These are phyloP conservation scores for Penicillium maclennaniae DNA, from an alignment of 495 filamentous ascomycete species.

Conservation along the genomic window DNA sequence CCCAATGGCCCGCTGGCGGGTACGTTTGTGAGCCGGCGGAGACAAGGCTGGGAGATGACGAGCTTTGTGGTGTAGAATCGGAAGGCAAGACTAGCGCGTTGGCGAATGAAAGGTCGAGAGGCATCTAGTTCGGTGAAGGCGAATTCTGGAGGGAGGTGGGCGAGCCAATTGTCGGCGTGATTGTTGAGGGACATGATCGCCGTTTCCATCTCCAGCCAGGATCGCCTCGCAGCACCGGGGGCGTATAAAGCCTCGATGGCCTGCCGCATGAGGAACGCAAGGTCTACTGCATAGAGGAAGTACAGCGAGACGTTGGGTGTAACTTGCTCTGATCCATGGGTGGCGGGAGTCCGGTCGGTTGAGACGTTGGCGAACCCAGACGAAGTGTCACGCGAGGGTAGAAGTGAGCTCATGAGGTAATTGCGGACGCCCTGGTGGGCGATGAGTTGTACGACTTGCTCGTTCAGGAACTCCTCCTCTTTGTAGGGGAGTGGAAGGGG, in stretches of 20 bases:
- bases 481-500: slow-evolving; percentile 50
- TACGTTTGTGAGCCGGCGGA: slow-evolving; percentile 44
- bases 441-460: slow-evolving; percentile 29
- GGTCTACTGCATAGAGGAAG: slow-evolving; percentile 25
- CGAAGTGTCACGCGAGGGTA: slow-evolving; percentile 5
- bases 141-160: slow-evolving; percentile 27
- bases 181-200: slow-evolving; percentile 18
- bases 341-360: background rate
- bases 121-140: slow-evolving; percentile 12
- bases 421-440: slow-evolving; percentile 25
- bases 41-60: slow-evolving; percentile 55
- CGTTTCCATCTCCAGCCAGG: slow-evolving; percentile 23
- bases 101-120: slow-evolving; percentile 28
- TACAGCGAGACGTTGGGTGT: slow-evolving; percentile 22
- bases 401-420: slow-evolving; percentile 15
- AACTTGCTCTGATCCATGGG: background rate
- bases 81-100: slow-evolving; percentile 41
- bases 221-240: slow-evolving; percentile 14
- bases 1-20: background rate
- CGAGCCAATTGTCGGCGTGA: slow-evolving; percentile 23
- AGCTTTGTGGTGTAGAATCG: slow-evolving; percentile 54
- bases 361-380: slow-evolving; percentile 1
- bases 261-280: slow-evolving; percentile 20
- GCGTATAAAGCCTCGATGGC: slow-evolving; percentile 23
- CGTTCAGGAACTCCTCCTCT: slow-evolving; percentile 45